These are phyloP conservation scores for Cenchrus fungigraminus DNA, from an alignment of 176 grass and related monocot genomes.

Conservation along the genomic window DNA sequence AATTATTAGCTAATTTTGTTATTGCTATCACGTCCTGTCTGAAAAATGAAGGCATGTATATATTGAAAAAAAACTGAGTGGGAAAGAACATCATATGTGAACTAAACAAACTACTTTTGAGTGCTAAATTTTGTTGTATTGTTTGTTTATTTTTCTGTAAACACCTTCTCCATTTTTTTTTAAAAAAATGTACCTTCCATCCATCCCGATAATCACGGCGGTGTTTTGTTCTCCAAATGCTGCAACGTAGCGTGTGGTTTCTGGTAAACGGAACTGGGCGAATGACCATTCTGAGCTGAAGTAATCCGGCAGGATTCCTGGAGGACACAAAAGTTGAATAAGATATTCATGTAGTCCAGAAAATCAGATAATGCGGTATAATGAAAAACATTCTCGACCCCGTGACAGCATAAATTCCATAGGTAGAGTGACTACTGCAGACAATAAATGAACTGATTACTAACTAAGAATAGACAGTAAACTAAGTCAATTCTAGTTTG, in stretches of 20 bases:
- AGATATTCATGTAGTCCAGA: not conserved
- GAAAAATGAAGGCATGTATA: conserved; percentile 13
- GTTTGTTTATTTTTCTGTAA: not conserved
- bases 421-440: not conserved
- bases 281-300: conserved; percentile 94
- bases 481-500: not conserved
- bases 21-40: not conserved
- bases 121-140: not conserved
- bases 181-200: conserved; percentile 61
- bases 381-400: not conserved
- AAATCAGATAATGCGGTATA: not conserved
- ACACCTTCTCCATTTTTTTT: not conserved
- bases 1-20: not conserved
- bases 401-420: not conserved
- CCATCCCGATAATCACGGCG: conserved; percentile 68
- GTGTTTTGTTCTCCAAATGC: conserved; percentile 77
- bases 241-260: conserved; percentile 52
- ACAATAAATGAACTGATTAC: not conserved
- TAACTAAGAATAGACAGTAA: not conserved
- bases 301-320: conserved; percentile 73
- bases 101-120: not conserved
- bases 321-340: not conserved
- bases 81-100: conserved; percentile 13
- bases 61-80: conserved; percentile 6
- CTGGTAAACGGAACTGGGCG: conserved; percentile 72